phyloP scores from a whole-genome alignment of 2,329 filamentous ascomycete genomes.

The Penicillium sp. region DNA sequence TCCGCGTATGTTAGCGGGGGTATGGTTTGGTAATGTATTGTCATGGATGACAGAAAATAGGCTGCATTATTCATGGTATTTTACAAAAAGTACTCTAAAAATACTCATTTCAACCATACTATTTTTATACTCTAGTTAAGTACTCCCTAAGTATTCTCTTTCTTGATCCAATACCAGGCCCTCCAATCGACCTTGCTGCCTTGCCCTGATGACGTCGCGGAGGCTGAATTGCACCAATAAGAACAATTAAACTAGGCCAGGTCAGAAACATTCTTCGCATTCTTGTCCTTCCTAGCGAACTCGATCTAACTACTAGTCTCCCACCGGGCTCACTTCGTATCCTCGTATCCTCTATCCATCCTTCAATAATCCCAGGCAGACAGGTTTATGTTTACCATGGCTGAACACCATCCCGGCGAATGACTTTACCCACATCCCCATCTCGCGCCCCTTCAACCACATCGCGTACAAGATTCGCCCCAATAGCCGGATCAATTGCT shows the following conservation, averaged over 20 bases:
- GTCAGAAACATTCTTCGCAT: neutral
- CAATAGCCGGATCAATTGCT: neutral
- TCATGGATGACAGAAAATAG: neutral
- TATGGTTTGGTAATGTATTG: neutral
- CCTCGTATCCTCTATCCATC: neutral
- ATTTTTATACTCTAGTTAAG: neutral
- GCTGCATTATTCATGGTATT: neutral
- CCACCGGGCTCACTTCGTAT: neutral
- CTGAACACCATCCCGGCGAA: neutral
- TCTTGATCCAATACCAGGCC: neutral
- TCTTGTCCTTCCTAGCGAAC: neutral
- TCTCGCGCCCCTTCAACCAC: slow-evolving; percentile 1
- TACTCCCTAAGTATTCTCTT: neutral
- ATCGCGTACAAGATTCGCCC: neutral
- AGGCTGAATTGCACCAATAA: neutral
- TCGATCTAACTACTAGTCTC: too few relatives aligned
- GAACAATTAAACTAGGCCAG: neutral
- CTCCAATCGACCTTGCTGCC: slow-evolving; percentile 6
- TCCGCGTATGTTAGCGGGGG: slow-evolving; percentile 3
- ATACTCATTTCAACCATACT: neutral
- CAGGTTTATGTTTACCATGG: neutral
- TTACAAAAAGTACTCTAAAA: neutral
- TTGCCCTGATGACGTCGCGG: slow-evolving; percentile 10
- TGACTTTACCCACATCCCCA: neutral
- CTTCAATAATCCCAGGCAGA: neutral